Evolutionary conservation across 2,329 filamentous ascomycete genomes (phyloP).

Genomic region (Talaromyces marneffei): DNA sequence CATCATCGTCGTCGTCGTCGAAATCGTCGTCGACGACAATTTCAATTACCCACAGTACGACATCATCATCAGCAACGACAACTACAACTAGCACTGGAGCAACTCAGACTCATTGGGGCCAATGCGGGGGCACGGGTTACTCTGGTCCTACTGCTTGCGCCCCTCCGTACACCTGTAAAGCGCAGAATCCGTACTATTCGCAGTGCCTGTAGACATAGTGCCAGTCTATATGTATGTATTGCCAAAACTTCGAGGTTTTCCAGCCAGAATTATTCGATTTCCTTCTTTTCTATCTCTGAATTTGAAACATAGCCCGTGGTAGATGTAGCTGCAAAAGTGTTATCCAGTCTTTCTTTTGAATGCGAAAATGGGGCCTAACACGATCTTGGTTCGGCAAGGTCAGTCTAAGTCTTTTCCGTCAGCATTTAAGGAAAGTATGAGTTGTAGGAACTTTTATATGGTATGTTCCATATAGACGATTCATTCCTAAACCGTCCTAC

Average conservation of each 20-base stretch:
- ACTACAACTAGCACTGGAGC: not conserved
- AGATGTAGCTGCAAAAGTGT: too few species aligned
- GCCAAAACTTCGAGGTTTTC: not conserved
- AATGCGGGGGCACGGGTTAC: constrained; percentile 27
- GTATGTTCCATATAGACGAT: too few species aligned
- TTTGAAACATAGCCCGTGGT: not conserved
- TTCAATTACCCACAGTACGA: not conserved
- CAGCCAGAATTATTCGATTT: not conserved
- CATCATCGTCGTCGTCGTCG: not conserved
- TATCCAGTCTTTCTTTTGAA: too few species aligned
- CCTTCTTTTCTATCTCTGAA: not conserved
- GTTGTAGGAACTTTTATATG: too few species aligned
- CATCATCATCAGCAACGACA: not conserved
- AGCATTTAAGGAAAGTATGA: too few species aligned
- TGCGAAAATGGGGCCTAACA: too few species aligned
- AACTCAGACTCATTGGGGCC: constrained; percentile 18
- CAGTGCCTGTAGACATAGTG: constrained; percentile 20
- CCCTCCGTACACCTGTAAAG: constrained; percentile 23
- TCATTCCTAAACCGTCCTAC: too few species aligned
- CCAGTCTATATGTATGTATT: not conserved
- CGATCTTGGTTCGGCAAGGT: too few species aligned
- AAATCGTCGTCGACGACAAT: not conserved
- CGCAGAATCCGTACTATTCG: constrained; percentile 26
- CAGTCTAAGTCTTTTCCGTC: too few species aligned
- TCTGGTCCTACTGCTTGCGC: constrained; percentile 24